Evolutionary conservation across 2,329 filamentous ascomycete species (phyloP).

Genomic region (Colletotrichum acutatum): DNA sequence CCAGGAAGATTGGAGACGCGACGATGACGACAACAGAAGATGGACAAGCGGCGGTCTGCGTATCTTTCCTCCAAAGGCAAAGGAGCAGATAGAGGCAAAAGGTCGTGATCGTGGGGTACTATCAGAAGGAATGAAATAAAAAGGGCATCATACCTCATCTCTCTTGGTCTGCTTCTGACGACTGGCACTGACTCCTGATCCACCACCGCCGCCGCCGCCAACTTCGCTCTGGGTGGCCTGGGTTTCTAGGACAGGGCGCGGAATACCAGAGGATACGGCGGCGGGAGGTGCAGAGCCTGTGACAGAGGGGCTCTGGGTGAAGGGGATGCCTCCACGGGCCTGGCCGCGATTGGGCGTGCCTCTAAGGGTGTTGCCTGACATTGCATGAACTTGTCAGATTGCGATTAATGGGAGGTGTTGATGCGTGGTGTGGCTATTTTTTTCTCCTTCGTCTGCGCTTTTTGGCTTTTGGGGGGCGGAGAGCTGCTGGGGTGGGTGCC

Average conservation of each 20-base stretch:
- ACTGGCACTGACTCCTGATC: conserved; percentile 87
- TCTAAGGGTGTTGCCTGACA: conserved; percentile 73
- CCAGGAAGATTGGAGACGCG: background rate
- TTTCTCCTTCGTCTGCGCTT: background rate
- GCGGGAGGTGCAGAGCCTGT: conserved; percentile 3
- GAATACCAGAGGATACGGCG: conserved; percentile 70
- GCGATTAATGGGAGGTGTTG: conserved; percentile 30
- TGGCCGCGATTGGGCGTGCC: conserved; percentile 74
- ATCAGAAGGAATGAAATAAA: background rate
- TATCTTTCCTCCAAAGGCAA: background rate
- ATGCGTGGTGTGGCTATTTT: conserved; percentile 25
- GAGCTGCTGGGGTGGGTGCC: conserved; percentile 18
- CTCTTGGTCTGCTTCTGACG: conserved; percentile 96
- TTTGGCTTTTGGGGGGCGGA: background rate
- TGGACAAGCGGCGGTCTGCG: background rate
- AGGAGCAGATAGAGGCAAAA: background rate
- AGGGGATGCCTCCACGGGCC: conserved; percentile 68
- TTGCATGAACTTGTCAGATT: conserved; percentile 58
- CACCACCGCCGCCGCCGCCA: conserved; percentile 43
- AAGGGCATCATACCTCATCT: conserved; percentile 81
- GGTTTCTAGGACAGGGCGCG: conserved; percentile 75
- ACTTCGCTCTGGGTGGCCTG: conserved; percentile 67
- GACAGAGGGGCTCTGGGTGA: conserved; percentile 65
- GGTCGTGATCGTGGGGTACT: conserved; percentile 18
- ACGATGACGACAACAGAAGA: background rate